Evolutionary conservation across 2,329 filamentous ascomycete genomes (phyloP).

Genomic region (Sarocladium strictum): DNA sequence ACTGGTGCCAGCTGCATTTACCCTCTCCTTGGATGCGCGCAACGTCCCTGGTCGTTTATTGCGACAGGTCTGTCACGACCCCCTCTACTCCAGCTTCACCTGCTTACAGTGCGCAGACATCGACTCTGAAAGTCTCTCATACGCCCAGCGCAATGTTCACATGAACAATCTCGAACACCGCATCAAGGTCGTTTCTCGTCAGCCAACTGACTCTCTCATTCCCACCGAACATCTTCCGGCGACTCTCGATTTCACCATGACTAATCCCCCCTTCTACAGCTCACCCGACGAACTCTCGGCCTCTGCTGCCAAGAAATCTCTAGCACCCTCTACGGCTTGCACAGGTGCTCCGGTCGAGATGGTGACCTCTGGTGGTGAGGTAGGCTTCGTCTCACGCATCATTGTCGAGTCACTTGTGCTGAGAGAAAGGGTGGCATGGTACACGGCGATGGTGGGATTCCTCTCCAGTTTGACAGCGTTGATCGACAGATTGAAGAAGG

Average conservation of each 20-base stretch:
- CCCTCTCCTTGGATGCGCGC: slow-evolving; percentile 68
- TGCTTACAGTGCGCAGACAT: slow-evolving; percentile 49
- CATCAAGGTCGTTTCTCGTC: slow-evolving; percentile 57
- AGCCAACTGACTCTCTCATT: slow-evolving; percentile 50
- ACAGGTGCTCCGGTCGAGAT: slow-evolving; percentile 81
- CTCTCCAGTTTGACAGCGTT: slow-evolving; percentile 59
- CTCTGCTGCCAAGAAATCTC: slow-evolving; percentile 60
- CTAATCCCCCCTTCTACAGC: slow-evolving; percentile 92
- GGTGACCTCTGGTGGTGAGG: slow-evolving; percentile 74
- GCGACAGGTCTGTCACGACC: slow-evolving; percentile 45
- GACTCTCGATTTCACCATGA: slow-evolving; percentile 76
- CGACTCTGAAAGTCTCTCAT: slow-evolving; percentile 62
- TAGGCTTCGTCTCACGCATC: slow-evolving; percentile 66
- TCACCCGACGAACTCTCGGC: slow-evolving; percentile 62
- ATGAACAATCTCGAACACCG: slow-evolving; percentile 59
- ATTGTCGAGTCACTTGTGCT: slow-evolving; percentile 62
- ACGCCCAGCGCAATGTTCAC: slow-evolving; percentile 60
- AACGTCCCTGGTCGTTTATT: slow-evolving; percentile 68
- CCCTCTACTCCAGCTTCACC: background rate
- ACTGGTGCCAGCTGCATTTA: slow-evolving; percentile 92
- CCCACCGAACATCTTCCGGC: slow-evolving; percentile 40
- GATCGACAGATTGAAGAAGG: slow-evolving; percentile 51
- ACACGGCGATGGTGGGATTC: slow-evolving; percentile 86
- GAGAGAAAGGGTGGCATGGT: slow-evolving; percentile 68
- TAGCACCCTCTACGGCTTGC: slow-evolving; percentile 63